phyloP scores from a whole-genome alignment of 805 yeast species.

The Candida oleophila region DNA sequence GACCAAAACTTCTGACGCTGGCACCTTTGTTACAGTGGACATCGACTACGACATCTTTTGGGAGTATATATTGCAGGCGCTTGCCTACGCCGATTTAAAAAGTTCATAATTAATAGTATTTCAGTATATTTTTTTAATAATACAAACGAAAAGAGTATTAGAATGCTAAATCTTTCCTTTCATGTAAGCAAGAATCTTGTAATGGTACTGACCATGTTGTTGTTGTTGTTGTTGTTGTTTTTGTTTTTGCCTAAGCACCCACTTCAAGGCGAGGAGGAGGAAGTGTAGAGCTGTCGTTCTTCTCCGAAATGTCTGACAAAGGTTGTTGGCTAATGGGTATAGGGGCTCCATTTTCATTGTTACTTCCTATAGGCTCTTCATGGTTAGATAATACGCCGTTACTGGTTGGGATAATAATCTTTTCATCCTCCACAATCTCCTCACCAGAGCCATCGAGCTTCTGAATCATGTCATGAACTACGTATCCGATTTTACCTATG shows the following conservation, averaged over 20 bases:
- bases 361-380: neutral
- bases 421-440: neutral
- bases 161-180: too few species aligned
- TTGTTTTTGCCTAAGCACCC: neutral
- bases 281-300: neutral
- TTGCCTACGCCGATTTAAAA: constrained; percentile 15
- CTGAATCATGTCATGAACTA: constrained; percentile 14
- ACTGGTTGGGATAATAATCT: neutral
- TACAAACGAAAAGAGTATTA: too few species aligned
- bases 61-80: constrained; percentile 14
- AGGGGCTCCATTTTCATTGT: neutral
- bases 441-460: neutral
- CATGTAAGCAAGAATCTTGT: too few species aligned
- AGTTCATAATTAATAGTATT: too few species aligned
- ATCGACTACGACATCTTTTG: constrained; percentile 16
- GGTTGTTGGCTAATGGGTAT: neutral
- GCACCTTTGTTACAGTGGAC: constrained; percentile 15
- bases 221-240: too few species aligned
- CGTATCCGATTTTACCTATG: constrained; percentile 58
- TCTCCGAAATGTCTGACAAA: neutral
- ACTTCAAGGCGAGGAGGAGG: neutral
- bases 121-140: too few species aligned
- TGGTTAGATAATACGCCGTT: neutral
- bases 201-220: too few species aligned
- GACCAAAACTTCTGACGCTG: constrained; percentile 11